Evolutionary conservation across 371 early-diverging fungal species (phyloP), one percentile per base, ranked within the genome.

Genomic region (Apophysomyces elegans): DNA sequence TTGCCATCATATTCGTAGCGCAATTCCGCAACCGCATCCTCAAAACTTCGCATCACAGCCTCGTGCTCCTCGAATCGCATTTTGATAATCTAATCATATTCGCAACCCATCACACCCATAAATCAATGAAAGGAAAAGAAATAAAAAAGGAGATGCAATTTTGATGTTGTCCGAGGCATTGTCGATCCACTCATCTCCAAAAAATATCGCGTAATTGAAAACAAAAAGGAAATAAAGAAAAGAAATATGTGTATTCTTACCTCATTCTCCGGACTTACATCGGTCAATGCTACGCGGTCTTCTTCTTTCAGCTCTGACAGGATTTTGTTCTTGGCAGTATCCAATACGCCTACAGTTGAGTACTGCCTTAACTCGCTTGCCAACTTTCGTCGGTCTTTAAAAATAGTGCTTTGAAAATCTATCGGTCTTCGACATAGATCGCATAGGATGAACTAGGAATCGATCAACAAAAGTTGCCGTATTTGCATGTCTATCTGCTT

Each of bases 1-100:
- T 58, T 57, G 35, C 18, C 62, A 16, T 56, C 41, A n/a, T 72
- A 62, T 66, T 83, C 75, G 26, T 73, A 71, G 37, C 76, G 74
- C 38, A 83, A 59, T 63, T 79, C 80, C 56, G 74, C 69, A 12
- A 83, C 67, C 14, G 80, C 79, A 59, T 83, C 83, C 13, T 76
- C 73, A 61, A 79, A 79, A 56, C 75, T 75, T 63, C 75, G 76
- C 58, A 75, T 67, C 6, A 83, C 68, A 1, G 77, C 74, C 16
- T 67, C 64, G 47, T 75, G 70, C 44, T 83, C 83, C 37, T 76
- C 76, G 56, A 82, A 78, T 21, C 78, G 72, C 63, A 74, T 71
- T 44, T 78, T 79, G 66, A 80, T 76, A 21, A 77, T 69, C 84
- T 78, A 57, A 36, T 18, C 43, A 47, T 50, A 26, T 50, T 16